Percentiles rank a stretch among this genome's conserved stretches.
Conservation (phyloP, 108 stramenopile species). For the Nitzschia palea region DNA sequence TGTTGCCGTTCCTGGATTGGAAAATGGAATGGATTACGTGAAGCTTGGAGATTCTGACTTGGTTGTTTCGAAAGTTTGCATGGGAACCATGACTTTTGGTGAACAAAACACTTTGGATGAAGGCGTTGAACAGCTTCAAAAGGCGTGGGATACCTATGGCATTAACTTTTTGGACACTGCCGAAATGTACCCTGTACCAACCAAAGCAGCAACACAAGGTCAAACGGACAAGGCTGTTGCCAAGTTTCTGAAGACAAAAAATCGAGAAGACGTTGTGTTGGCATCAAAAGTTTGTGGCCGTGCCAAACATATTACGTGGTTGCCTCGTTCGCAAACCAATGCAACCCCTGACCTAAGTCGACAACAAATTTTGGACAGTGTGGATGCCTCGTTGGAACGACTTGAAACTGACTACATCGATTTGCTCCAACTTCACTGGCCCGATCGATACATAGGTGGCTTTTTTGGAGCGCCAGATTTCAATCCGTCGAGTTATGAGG, state of each 20-base stretch:
- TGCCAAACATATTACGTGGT: constrained; percentile 67
- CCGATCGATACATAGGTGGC: constrained; percentile 74
- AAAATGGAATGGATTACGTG: constrained; percentile 76
- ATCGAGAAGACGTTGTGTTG: constrained; percentile 80
- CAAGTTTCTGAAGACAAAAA: constrained; percentile 46
- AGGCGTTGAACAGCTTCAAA: constrained; percentile 81
- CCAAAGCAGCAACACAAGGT: constrained; percentile 61
- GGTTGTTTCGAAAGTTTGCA: constrained; percentile 82
- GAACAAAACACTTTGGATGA: constrained; percentile 88
- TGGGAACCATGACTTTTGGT: constrained; percentile 91
- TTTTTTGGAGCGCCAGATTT: constrained; percentile 87
- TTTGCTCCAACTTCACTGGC: constrained; percentile 93
- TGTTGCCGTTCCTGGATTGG: constrained; percentile 57
- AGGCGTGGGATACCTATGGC: constrained; percentile 86
- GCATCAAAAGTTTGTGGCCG: constrained; percentile 86
- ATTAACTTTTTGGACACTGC: constrained; percentile 95
- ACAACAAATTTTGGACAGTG: constrained; percentile 78
- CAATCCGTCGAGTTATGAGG: constrained; percentile 37
- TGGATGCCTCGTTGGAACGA: constrained; percentile 80
- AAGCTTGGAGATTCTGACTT: constrained; percentile 75
- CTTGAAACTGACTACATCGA: constrained; percentile 93
- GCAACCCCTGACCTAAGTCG: constrained; percentile 41
- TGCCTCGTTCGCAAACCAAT: constrained; percentile 48
- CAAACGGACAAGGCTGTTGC: constrained; percentile 75
- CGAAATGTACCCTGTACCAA: constrained; percentile 84